Evolutionary conservation across 1,284 basidiomycete genomes (phyloP).

Genomic region (Ustilago xerochloae): DNA sequence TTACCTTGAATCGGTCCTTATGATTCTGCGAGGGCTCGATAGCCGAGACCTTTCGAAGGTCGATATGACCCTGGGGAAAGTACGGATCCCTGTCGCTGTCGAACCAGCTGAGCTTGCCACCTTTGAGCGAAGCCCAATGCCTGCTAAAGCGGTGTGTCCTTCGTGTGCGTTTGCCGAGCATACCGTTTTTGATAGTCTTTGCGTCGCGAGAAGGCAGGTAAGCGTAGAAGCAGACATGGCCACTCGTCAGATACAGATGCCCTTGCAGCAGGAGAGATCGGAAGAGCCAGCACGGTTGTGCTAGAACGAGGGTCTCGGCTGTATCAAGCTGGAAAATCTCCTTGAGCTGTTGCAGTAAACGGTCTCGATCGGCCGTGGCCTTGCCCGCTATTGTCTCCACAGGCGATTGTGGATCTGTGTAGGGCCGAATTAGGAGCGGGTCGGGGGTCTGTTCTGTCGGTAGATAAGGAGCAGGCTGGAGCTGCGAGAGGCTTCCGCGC

Average conservation of each 20-base stretch:
- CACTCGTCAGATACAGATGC: conserved; percentile 92
- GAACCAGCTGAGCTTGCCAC: conserved; percentile 59
- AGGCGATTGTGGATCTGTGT: conserved; percentile 5
- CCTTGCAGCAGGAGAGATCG: conserved; percentile 80
- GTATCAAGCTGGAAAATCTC: conserved; percentile 41
- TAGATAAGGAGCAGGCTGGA: conserved; percentile 2
- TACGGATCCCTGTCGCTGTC: conserved; percentile 81
- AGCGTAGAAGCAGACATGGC: conserved; percentile 94
- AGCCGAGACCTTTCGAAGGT: conserved; percentile 88
- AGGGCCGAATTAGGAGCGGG: conserved; percentile 31
- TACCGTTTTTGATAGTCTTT: conserved; percentile 42
- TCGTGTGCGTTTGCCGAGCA: conserved; percentile 49
- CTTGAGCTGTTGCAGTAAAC: conserved; percentile 43
- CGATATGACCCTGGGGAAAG: conserved; percentile 93
- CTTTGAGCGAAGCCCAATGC: conserved; percentile 58
- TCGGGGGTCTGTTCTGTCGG: not conserved
- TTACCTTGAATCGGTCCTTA: conserved; percentile 65
- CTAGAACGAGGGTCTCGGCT: conserved; percentile 37
- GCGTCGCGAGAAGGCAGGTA: conserved; percentile 74
- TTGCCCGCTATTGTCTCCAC: not conserved
- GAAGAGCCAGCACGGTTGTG: conserved; percentile 62
- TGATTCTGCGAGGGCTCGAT: conserved; percentile 81
- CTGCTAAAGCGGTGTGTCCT: conserved; percentile 57
- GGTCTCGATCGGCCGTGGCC: conserved; percentile 7
- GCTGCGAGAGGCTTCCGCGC: not conserved